These are phyloP conservation scores for Penicillium canariense DNA, from an alignment of 495 filamentous ascomycete species.

Conservation along the genomic window DNA sequence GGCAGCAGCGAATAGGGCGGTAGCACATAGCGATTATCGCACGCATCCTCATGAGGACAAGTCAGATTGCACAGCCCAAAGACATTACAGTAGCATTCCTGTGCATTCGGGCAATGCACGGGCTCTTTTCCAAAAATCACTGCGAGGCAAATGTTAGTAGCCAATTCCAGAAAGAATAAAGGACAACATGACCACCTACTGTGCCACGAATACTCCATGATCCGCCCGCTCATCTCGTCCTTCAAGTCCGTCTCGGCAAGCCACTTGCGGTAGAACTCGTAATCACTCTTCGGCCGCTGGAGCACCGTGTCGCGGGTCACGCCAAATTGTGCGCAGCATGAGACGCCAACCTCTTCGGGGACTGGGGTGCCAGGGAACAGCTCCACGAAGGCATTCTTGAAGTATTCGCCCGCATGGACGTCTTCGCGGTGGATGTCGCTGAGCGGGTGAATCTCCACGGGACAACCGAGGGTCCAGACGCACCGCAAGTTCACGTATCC, in stretches of 20 bases:
- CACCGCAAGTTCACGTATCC: conserved; percentile 69
- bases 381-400: conserved; percentile 52
- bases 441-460: conserved; percentile 53
- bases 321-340: conserved; percentile 74
- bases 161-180: no score
- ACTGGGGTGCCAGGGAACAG: conserved; percentile 50
- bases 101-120: conserved; percentile 55
- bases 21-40: conserved; percentile 45
- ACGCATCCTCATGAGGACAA: conserved; percentile 35
- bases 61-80: conserved; percentile 58
- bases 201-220: conserved; percentile 77
- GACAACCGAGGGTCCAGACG: conserved; percentile 61
- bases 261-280: conserved; percentile 59
- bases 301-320: conserved; percentile 56
- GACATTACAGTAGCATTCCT: conserved; percentile 62
- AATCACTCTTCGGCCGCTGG: conserved; percentile 50
- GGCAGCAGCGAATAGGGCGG: conserved; percentile 48
- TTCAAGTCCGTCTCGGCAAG: conserved; percentile 53
- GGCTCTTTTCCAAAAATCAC: conserved; percentile 52
- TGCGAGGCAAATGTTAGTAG: conserved; percentile 17
- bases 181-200: conserved; percentile 31
- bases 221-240: conserved; percentile 59
- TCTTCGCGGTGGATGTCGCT: conserved; percentile 42
- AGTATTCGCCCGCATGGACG: conserved; percentile 49
- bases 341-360: conserved; percentile 52